Evolutionary conservation across 2,329 filamentous ascomycete genomes (phyloP), one percentile per base, ranked within the genome.

Genomic region (Colletotrichum viniferum): DNA sequence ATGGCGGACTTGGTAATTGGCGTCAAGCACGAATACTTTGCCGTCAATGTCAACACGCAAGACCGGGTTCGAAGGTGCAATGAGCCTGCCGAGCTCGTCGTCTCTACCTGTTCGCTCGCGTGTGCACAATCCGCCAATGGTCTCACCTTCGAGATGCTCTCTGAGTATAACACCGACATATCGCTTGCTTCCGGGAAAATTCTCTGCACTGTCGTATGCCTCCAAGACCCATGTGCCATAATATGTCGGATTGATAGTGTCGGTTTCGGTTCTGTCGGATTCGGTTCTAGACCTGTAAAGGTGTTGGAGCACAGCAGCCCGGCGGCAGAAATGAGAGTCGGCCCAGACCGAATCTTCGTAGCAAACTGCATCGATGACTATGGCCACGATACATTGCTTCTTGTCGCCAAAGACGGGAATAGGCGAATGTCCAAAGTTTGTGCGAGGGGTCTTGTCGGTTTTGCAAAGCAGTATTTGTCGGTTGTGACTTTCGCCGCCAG

Each of bases 1-100:
- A 12, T 48, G 38, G 38, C 38, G 18, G 9, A 48, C 38, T 48
- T n/a, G 9, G 38, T 48, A 4, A 12, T 2, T 12, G 18, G 18
- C 0, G 5, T 48, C 9, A 12, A 48, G 0, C 0, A 48, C 0
- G 18, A 48, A 0, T 48, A n/a, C 38, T 12, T 1, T 1, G 18
- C 18, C 18, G 0, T 48, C 9, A 1, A 18, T 12, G 1, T 0
- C 5, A 12, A 0, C 0, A 48, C 38, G 38, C 2, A 48, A 4
- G 1, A 48, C 38, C 0, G 18, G 18, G 38, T 48, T 43, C 5
- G 18, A 0, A 43, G 0, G 38, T n/a, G 1, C 38, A n/a, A 0
- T 48, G 1, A 48, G 38, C 38, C 3, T 48, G 38, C 38, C 38
- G 18, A 43, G 1, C n/a, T 3, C 38, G 0, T 43, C 38, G 0